Evolutionary conservation across 352 stramenopile species (phyloP).

Genomic region (Phytophthora idaei): DNA sequence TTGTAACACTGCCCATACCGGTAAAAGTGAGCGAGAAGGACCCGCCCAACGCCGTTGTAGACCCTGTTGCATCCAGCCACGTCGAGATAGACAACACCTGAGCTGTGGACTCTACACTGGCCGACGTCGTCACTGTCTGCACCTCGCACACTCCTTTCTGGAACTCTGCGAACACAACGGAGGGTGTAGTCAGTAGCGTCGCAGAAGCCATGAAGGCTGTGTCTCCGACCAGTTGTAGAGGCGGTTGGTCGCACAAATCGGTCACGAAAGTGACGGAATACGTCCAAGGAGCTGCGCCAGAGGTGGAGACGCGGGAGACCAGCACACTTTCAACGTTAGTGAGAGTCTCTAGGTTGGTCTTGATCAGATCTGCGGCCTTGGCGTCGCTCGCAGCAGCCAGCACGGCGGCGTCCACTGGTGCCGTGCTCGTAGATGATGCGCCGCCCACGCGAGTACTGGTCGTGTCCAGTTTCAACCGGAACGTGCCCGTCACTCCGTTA

Average conservation of each 20-base stretch:
- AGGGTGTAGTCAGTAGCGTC: constrained; percentile 39
- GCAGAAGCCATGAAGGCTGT: constrained; percentile 46
- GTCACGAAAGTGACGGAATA: constrained; percentile 90
- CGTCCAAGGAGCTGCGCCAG: constrained; percentile 47
- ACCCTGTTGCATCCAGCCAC: constrained; percentile 55
- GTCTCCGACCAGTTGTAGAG: constrained; percentile 64
- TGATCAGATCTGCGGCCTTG: constrained; percentile 71
- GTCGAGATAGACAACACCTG: constrained; percentile 91
- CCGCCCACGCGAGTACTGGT: constrained; percentile 55
- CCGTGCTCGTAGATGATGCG: constrained; percentile 45
- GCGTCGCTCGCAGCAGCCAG: constrained; percentile 47
- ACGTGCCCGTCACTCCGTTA: constrained; percentile 56
- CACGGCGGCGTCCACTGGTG: constrained; percentile 48
- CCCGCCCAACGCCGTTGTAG: constrained; percentile 48
- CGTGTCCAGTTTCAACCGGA: constrained; percentile 83
- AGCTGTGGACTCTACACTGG: constrained; percentile 88
- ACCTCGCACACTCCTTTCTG: constrained; percentile 93
- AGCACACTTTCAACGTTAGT: constrained; percentile 84
- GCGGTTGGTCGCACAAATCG: constrained; percentile 83
- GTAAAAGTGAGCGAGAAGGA: constrained; percentile 72
- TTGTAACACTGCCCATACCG: constrained; percentile 49
- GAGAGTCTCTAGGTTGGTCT: constrained; percentile 84
- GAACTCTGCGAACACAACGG: constrained; percentile 60
- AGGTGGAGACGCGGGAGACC: constrained; percentile 62
- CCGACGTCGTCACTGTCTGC: constrained; percentile 92